Evolutionary conservation across 257 asterid species (phyloP), one percentile per base, ranked within the genome.

Genomic region (Dorcoceras hygrometricum): DNA sequence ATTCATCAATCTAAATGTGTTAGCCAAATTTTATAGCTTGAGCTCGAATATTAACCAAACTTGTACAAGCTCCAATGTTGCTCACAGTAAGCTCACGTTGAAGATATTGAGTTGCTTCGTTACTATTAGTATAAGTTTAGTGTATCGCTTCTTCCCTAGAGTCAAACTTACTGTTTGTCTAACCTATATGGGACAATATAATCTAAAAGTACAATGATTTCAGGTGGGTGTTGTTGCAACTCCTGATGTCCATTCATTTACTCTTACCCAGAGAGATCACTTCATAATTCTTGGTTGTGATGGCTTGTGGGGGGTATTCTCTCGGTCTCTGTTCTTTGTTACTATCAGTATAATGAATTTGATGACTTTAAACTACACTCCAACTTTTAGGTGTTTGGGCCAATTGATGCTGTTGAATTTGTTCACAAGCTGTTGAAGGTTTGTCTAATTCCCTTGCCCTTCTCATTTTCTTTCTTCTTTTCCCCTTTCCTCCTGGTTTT

Each of bases 281-380:
- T 91, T 91, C 69, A 79, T 91, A 63, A 87, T 91, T 76, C 95
- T 91, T 59, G 98, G 96, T 73, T 91, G 98, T 69, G 98, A 91
- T 79, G 98, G 98, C 81, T 81, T 91, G 83, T 91, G 98, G 98
- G 98, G 95, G 87, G 96, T 89, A 84, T 14, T 73, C 36, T 72
- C 75, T 71, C 73, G 62, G 55, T 39, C 31, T 32, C 53, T 59
- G 12, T 28, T 31, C 68, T 65, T 22, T 62, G n/a, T 75, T 62
- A 19, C 58, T 3, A 55, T 72, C 54, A n/a, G 63, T 34, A 5
- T 55, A 31, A 25, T n/a, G 59, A 59, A 8, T 23, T 43, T 59
- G 46, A 63, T 63, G 32, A 23, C 51, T 48, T 34, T n/a, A 48
- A 29, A 32, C 63, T 62, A 24, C 53, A 48, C 63, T 25, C 63